phyloP scores from a whole-genome alignment of 2,329 filamentous ascomycete genomes.

The Aspergillus amoenus region DNA sequence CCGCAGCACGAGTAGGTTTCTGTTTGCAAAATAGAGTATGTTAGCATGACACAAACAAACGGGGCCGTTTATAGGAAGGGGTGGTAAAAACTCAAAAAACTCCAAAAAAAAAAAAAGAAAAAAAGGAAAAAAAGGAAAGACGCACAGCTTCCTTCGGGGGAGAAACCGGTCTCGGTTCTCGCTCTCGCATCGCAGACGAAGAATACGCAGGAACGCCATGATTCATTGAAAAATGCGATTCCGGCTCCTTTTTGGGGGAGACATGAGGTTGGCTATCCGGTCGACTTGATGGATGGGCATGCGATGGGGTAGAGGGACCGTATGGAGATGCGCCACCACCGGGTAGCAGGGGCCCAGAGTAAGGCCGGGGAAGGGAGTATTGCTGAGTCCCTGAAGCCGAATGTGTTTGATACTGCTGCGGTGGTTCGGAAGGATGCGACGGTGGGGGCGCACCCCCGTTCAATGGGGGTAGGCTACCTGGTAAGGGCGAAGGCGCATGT shows the following conservation, averaged over 20 bases:
- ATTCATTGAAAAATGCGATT: constrained; percentile 32
- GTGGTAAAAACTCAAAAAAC: constrained; percentile 17
- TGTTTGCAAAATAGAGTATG: constrained; percentile 35
- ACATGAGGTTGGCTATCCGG: constrained; percentile 42
- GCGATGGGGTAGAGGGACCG: constrained; percentile 35
- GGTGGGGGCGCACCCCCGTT: constrained; percentile 35
- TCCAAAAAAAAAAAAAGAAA: too few relatives aligned
- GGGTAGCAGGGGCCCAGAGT: constrained; percentile 34
- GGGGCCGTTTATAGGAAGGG: not conserved
- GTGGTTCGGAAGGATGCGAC: constrained; percentile 31
- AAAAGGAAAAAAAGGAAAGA: not conserved
- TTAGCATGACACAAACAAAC: not conserved
- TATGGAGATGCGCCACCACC: constrained; percentile 40
- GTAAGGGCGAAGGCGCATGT: constrained; percentile 42
- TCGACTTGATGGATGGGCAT: constrained; percentile 42
- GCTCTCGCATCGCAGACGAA: constrained; percentile 33
- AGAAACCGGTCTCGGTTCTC: constrained; percentile 33
- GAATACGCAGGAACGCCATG: constrained; percentile 32
- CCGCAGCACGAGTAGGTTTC: constrained; percentile 71
- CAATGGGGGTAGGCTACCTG: constrained; percentile 40
- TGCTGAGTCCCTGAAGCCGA: constrained; percentile 30
- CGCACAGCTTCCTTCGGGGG: constrained; percentile 44
- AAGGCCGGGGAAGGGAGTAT: constrained; percentile 36
- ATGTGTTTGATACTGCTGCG: constrained; percentile 38
- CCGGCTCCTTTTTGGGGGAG: constrained; percentile 40